A percentile compares a stretch with the other conserved stretches of the same genome.
phyloP scores from a whole-genome alignment of 805 yeast genomes.

The Candida suzukii region DNA sequence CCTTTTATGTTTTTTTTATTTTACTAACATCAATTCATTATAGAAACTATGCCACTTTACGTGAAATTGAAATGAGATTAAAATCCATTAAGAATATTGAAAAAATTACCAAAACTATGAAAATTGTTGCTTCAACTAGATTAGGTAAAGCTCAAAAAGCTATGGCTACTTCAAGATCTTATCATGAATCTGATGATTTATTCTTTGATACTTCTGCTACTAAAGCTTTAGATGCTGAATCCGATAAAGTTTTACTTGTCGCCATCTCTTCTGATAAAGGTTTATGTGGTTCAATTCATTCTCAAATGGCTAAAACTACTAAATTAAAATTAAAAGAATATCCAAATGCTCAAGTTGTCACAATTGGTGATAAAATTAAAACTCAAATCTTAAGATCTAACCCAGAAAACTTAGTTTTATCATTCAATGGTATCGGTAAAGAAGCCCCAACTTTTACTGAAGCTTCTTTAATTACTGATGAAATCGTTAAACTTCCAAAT shows the following conservation, averaged over 20 bases:
- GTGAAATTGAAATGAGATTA: constrained; percentile 97
- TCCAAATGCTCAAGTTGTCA: constrained; percentile 69
- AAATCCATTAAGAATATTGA: constrained; percentile 98
- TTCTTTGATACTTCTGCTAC: constrained; percentile 80
- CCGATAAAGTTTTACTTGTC: constrained; percentile 63
- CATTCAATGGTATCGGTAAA: constrained; percentile 91
- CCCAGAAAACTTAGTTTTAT: constrained; percentile 58
- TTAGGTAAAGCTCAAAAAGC: constrained; percentile 93
- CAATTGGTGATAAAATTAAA: constrained; percentile 93
- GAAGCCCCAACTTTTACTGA: constrained; percentile 93
- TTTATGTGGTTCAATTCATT: constrained; percentile 96
- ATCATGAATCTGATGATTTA: constrained; percentile 71
- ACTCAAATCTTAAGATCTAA: constrained; percentile 82
- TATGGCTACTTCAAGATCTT: constrained; percentile 80
- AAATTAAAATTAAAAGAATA: constrained; percentile 57
- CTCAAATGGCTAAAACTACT: constrained; percentile 87
- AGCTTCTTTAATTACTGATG: constrained; percentile 83
- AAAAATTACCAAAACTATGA: constrained; percentile 99
- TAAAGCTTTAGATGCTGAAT: constrained; percentile 36
- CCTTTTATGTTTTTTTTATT: no score
- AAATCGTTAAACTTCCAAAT: constrained; percentile 59
- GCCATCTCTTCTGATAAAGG: constrained; percentile 97
- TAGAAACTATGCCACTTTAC: constrained; percentile 95
- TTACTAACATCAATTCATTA: background rate
- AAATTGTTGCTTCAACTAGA: constrained; percentile 97